phyloP scores from a whole-genome alignment of 768 basidiomycete genomes.

The Pulveroboletus sp. region DNA sequence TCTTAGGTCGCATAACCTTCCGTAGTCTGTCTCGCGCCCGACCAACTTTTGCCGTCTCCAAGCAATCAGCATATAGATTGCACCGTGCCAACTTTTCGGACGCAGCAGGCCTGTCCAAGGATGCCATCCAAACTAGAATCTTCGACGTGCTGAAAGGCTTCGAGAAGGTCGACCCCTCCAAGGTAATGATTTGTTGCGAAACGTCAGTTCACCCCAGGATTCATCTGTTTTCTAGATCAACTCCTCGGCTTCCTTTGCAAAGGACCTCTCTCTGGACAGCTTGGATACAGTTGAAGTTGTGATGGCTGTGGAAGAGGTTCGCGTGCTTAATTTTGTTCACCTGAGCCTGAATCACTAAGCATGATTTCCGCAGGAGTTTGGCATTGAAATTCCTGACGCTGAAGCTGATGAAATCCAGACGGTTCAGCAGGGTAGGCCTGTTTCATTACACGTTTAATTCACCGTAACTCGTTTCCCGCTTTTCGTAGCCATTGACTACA shows the following conservation, averaged over 20 bases:
- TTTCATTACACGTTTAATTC: not conserved
- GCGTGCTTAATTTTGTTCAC: slow-evolving; percentile 1
- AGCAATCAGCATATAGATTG: slow-evolving; percentile 27
- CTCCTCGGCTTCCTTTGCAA: slow-evolving; percentile 49
- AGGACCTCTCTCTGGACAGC: slow-evolving; percentile 71
- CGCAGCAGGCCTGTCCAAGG: slow-evolving; percentile 21
- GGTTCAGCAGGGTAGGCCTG: slow-evolving; percentile 77
- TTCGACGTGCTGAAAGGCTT: slow-evolving; percentile 30
- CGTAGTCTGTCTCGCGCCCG: slow-evolving; percentile 27
- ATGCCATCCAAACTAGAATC: slow-evolving; percentile 23
- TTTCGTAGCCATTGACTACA: slow-evolving; percentile 83
- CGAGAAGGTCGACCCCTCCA: slow-evolving; percentile 27
- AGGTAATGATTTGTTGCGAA: slow-evolving; percentile 17
- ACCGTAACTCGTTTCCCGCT: slow-evolving; percentile 7
- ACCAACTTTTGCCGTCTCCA: slow-evolving; percentile 29
- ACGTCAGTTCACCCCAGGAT: slow-evolving; percentile 25
- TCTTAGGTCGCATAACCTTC: slow-evolving; percentile 32
- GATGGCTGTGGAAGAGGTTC: slow-evolving; percentile 95
- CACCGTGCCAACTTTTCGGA: slow-evolving; percentile 32
- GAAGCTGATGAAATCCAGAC: slow-evolving; percentile 95
- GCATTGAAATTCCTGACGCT: slow-evolving; percentile 95
- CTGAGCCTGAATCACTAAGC: not conserved
- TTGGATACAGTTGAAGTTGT: slow-evolving; percentile 97
- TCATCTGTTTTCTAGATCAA: slow-evolving; percentile 48
- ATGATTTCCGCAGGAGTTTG: slow-evolving; percentile 67